Evolutionary conservation across 176 grass and related monocot species (phyloP), one percentile per base, ranked within the genome.

Genomic region (Zoysia japonica): DNA sequence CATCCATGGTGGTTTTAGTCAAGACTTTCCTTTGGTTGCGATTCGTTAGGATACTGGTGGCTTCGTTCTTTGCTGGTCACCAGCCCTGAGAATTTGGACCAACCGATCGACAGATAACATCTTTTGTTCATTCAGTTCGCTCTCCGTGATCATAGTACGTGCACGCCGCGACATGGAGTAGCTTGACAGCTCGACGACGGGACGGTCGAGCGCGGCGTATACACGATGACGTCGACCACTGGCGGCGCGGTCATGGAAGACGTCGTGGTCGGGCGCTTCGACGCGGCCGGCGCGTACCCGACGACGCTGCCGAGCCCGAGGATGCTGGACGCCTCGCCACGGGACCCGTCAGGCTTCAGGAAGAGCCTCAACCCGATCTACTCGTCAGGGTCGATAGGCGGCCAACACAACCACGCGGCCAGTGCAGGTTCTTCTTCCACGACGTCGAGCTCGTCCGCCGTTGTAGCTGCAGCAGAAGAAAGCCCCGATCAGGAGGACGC

Each of bases 281-380:
- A 81, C 47, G 72, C 50, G 40, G 78, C 66, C 79, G 75, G 72
- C 78, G 56, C 47, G 69, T 84, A 88, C 75, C 81, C 81, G 47
- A 76, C 77, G 41, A 84, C 76, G 70, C 81, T 88, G 70, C 81
- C 86, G 9, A 80, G 76, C 86, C 76, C 86, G 3, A 55, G 81
- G 70, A 84, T 80, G 76, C 40, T 84, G 1, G 47, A 57, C 0
- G 79, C 47, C 8, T 82, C 72, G 12, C 72, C 69, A 2, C 51
- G 38, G 61, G 62, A 77, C 72, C 85, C 81, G 15, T 68, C 81
- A 5, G 81, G 81, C 3, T 88, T 88, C 81, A 62, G 81, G 16
- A 84, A 84, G 76, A 84, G 81, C 81, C 66, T 88, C 11, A 80
- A 88, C 47, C 81, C 86, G 17, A 84, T 88, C 47, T 88, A 75